A percentile compares a stretch with the other conserved stretches of the same genome.
These are phyloP conservation scores for Cyclotella choctawhatcheeana DNA, from an alignment of 108 stramenopile genomes.

Conservation along the genomic window DNA sequence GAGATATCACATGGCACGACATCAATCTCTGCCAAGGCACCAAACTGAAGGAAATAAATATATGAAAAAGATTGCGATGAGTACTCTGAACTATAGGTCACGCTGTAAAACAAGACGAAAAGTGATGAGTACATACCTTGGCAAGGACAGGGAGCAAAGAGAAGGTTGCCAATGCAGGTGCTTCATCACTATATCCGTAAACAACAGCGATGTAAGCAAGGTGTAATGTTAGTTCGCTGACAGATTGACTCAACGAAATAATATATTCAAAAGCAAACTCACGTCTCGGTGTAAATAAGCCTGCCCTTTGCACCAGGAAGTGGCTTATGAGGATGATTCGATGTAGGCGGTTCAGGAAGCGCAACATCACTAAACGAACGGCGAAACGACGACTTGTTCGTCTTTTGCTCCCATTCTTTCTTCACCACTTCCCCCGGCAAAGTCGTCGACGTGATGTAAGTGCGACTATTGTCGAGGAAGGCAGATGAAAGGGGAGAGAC, in stretches of 20 bases:
- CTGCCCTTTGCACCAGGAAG: slow-evolving; percentile 69
- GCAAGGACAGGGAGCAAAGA: slow-evolving; percentile 82
- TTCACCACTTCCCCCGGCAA: not conserved
- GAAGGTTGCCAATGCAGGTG: slow-evolving; percentile 93
- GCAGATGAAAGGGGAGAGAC: slow-evolving; percentile 25
- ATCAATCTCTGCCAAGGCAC: slow-evolving; percentile 72
- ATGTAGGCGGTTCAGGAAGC: slow-evolving; percentile 71
- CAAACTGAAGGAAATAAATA: slow-evolving; percentile 52
- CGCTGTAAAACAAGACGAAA: too few relatives aligned
- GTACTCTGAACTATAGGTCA: too few relatives aligned
- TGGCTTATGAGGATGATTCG: slow-evolving; percentile 71
- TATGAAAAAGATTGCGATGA: not conserved
- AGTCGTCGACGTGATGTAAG: not conserved
- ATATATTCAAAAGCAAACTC: slow-evolving; percentile 21
- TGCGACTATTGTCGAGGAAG: slow-evolving; percentile 18
- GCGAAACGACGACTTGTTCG: slow-evolving; percentile 34
- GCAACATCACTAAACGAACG: slow-evolving; percentile 50
- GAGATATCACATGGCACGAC: slow-evolving; percentile 87
- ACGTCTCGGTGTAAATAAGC: slow-evolving; percentile 92
- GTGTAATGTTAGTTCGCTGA: too few relatives aligned
- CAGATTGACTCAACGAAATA: too few relatives aligned
- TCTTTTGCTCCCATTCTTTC: slow-evolving; percentile 4
- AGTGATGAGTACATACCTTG: slow-evolving; percentile 53
- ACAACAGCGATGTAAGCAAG: too few relatives aligned
- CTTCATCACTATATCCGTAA: slow-evolving; percentile 65